These are phyloP conservation scores for Cladosporium velox DNA, from an alignment of 2,329 filamentous ascomycete species.

Conservation along the genomic window DNA sequence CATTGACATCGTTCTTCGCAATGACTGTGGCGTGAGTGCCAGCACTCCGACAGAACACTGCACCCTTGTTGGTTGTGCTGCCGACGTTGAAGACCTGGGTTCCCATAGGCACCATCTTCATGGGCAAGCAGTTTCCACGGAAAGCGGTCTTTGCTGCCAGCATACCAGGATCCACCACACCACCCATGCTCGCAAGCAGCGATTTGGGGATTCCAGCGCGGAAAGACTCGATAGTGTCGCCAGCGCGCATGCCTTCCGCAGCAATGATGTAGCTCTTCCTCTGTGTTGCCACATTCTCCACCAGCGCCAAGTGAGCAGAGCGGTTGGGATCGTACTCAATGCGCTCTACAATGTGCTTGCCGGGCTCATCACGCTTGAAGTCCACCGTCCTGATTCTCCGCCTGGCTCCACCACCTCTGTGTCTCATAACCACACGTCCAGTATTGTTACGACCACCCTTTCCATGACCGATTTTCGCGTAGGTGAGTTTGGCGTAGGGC, in stretches of 20 bases:
- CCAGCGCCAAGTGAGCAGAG: slow-evolving; percentile 86
- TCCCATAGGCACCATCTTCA: slow-evolving; percentile 96
- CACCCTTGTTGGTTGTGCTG: slow-evolving; percentile 68
- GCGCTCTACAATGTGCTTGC: slow-evolving; percentile 84
- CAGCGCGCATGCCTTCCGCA: slow-evolving; percentile 89
- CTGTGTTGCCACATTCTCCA: slow-evolving; percentile 72
- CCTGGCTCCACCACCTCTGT: slow-evolving; percentile 90
- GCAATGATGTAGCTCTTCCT: slow-evolving; percentile 89
- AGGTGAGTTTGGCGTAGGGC: slow-evolving; percentile 78
- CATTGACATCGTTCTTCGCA: slow-evolving; percentile 78
- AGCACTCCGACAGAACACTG: slow-evolving; percentile 91
- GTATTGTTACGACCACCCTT: slow-evolving; percentile 91
- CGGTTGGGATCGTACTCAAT: slow-evolving; percentile 96
- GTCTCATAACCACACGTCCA: slow-evolving; percentile 82
- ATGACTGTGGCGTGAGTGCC: slow-evolving; percentile 89
- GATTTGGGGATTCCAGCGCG: slow-evolving; percentile 84
- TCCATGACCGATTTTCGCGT: slow-evolving; percentile 86
- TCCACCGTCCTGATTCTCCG: slow-evolving; percentile 89
- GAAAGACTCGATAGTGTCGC: slow-evolving; percentile 91
- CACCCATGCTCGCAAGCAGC: slow-evolving; percentile 88
- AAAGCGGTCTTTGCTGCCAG: slow-evolving; percentile 91
- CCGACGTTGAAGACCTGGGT: slow-evolving; percentile 90
- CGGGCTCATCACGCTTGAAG: slow-evolving; percentile 75
- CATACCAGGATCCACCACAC: slow-evolving; percentile 90
- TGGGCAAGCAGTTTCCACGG: slow-evolving; percentile 88